Base-by-base conservation (phyloP, 2,329 filamentous ascomycete genomes). In the Colletotrichum tropicale region DNA sequence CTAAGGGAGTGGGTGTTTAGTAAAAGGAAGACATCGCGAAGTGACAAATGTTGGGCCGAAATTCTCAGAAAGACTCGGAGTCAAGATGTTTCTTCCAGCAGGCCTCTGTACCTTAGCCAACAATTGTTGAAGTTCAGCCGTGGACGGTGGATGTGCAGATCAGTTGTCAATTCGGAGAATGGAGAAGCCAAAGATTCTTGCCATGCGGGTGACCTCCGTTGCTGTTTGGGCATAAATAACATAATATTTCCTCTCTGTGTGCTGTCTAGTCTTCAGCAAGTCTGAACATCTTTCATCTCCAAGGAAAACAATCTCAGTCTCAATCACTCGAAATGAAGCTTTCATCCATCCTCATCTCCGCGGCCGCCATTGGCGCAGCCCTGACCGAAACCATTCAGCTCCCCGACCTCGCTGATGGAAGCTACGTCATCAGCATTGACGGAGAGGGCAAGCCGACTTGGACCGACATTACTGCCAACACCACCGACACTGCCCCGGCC, bases 61-160 rank as follows among this genome's bases (percentile, higher is more conserved):
- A 43, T 43, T 43, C 1, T 1, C 43, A 10, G 5, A 12, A 48
- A 48, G 18, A 48, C 43, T 48, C 43, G 43, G 0, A 1, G 18
- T 21, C 43, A 21, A 3, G 0, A 48, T 3, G 43, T 48, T 12
- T 7, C 43, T 48, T 48, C 43, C 5, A 21, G 21, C 43, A 3
- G 18, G 18, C 43, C 6, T 21, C 18, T 48, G 1, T 48, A 18
- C 43, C 18, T 48, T 18, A 2, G 5, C 43, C 10, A 4, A 0
- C 43, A 48, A 3, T n/a, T 48, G 18, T 7, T 48, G 18, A n/a
- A 21, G 6, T 2, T 48, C 9, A 48, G 43, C 0, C 43, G 16
- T 2, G 16, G 38, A 43, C 2, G 15, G 18, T 43, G 8, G 1
- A n/a, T 8, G 0, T 0, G 43, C 0, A 21, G 43, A 48, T 4